Conservation (phyloP, 169 alveolate genomes). For the Cryptosporidium ryanae region DNA sequence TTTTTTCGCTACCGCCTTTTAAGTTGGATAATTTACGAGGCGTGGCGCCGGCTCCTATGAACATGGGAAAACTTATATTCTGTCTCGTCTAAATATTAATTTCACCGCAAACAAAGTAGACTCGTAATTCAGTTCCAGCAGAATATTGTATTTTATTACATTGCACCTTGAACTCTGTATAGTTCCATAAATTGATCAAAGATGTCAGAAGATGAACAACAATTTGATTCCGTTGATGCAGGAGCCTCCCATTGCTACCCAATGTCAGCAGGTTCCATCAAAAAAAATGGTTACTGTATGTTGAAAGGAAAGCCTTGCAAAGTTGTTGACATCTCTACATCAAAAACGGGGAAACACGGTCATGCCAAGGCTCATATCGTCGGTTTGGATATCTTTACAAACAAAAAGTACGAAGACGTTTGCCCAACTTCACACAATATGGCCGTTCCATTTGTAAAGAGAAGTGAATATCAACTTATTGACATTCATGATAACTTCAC, state of each 20-base stretch:
- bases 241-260: conserved; percentile 97
- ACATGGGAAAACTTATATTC: not conserved
- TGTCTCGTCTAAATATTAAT: not conserved
- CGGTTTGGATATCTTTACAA: conserved; percentile 98
- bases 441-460: conserved; percentile 95
- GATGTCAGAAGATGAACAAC: conserved; percentile 80
- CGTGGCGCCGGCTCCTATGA: not conserved
- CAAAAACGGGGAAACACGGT: conserved; percentile 99
- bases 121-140: too few species aligned
- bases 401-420: conserved; percentile 95
- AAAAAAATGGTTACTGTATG: conserved; percentile 96
- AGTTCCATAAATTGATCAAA: not conserved
- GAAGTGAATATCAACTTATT: conserved; percentile 91
- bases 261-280: conserved; percentile 95
- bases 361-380: conserved; percentile 98
- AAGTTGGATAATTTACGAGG: not conserved
- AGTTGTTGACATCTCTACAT: conserved; percentile 94
- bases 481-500: conserved; percentile 93
- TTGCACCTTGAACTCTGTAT: too few species aligned
- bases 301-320: conserved; percentile 98
- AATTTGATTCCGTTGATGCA: conserved; percentile 88
- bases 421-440: conserved; percentile 98
- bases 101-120: too few species aligned
- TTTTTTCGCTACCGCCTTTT: not conserved
- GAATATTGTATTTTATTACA: too few species aligned